Evolutionary conservation across 768 basidiomycete genomes (phyloP), one percentile per base, ranked within the genome.

Genomic region (Hericium alpestre): DNA sequence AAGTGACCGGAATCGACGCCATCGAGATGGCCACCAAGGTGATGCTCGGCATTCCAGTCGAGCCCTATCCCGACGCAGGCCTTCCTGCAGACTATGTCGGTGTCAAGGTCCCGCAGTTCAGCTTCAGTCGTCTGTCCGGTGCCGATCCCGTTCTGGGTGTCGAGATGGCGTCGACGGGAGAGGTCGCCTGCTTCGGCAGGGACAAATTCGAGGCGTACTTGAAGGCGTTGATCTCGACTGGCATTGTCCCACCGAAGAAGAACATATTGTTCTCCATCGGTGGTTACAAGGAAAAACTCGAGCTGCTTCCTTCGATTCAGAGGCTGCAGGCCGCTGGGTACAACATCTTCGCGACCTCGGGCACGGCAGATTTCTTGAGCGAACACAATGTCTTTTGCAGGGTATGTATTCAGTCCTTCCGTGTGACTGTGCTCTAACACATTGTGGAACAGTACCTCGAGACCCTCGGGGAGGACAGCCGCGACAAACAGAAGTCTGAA

Each of bases 91-190:
- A 97, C 68, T 99, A 98, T 68, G 96, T 99, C 58, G 96, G 95
- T 56, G 87, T 99, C 73, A 99, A 99, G 76, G 95, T 96, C 2
- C 93, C 96, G n/a, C 96, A 99, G 70, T 99, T 98, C 83, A 93
- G 90, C 65, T 99, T 98, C 74, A 93, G 90, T 65, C 85, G 96
- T 46, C 74, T 99, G 38, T 94, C 92, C 18, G 96, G 96, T 23
- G 96, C 96, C 18, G 96, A 99, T 69, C 96, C 96, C 18, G 87
- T 98, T 7, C 81, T 97, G 12, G 95, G 96, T 65, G 95, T 98
- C 46, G 96, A 99, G 76, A 99, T 99, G 96, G 96, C 96, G 15
- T 98, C 96, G 16, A 99, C 95, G 0, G 96, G 96, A 57, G 96
- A 99, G 69, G 96, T 99, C 23, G 96, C 96, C 16, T 98, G 95